Percentiles rank a stretch among this genome's conserved stretches.
Conservation (phyloP, 2,329 filamentous ascomycete genomes). For the Delphinella strobiligena region DNA sequence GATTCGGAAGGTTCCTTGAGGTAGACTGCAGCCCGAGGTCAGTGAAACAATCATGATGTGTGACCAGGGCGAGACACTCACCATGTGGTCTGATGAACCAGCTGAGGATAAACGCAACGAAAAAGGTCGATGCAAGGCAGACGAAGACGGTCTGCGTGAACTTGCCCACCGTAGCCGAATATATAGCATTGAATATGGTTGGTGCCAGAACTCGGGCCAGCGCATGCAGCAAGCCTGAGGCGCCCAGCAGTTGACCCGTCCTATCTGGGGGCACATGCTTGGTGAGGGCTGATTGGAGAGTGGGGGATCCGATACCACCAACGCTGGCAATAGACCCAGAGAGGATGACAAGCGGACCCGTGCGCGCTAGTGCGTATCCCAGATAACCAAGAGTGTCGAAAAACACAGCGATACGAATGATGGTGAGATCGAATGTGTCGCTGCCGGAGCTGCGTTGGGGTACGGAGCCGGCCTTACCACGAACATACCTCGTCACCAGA, state of each 20-base stretch:
- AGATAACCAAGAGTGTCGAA: conserved; percentile 66
- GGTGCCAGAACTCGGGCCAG: conserved; percentile 69
- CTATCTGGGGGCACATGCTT: conserved; percentile 79
- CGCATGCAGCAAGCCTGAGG: conserved; percentile 74
- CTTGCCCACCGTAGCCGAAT: conserved; percentile 63
- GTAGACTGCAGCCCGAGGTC: neutral
- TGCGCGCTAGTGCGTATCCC: conserved; percentile 59
- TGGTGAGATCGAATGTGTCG: conserved; percentile 62
- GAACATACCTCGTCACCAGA: conserved; percentile 61
- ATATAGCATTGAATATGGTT: conserved; percentile 74
- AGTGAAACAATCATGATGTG: too few species aligned
- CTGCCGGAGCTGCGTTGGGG: conserved; percentile 52
- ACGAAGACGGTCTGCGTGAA: conserved; percentile 80
- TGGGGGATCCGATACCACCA: conserved; percentile 76
- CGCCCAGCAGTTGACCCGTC: conserved; percentile 79
- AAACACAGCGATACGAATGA: conserved; percentile 62
- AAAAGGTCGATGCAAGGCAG: conserved; percentile 56
- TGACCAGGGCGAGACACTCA: conserved; percentile 35
- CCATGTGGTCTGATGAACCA: conserved; percentile 63
- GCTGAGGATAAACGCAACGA: conserved; percentile 50
- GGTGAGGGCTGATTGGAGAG: conserved; percentile 70
- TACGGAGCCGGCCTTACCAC: conserved; percentile 39
- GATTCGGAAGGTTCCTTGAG: neutral
- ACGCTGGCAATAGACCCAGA: conserved; percentile 63
- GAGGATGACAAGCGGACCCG: conserved; percentile 52